A percentile compares a stretch with the other conserved stretches of the same genome.
Evolutionary conservation across 331 rosid genomes (phyloP).

Genomic region (Cydonia oblonga): DNA sequence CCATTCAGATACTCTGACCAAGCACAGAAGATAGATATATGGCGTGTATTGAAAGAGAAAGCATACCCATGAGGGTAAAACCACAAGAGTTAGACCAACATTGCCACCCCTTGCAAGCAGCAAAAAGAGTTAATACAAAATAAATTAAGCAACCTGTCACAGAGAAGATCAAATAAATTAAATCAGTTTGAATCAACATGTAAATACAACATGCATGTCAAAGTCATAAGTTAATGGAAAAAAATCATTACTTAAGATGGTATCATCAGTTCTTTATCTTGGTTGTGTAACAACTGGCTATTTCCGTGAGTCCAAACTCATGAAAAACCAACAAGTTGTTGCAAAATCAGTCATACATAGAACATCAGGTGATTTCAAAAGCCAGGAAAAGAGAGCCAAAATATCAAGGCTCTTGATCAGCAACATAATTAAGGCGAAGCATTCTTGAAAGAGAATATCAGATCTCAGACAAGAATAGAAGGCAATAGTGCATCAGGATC

Average conservation of each 20-base stretch:
- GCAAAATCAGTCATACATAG: background rate
- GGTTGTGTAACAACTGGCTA: background rate
- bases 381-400: background rate
- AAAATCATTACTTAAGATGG: background rate
- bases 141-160: constrained; percentile 67
- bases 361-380: background rate
- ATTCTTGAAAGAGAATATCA: background rate
- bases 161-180: constrained; percentile 10
- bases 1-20: constrained; percentile 20
- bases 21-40: constrained; percentile 5
- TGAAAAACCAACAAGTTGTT: background rate
- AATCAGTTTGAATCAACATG: background rate
- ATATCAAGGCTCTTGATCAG: background rate
- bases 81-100: constrained; percentile 90
- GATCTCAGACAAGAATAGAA: background rate
- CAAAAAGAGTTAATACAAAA: constrained; percentile 49
- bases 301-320: background rate
- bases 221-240: background rate
- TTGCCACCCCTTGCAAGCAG: constrained; percentile 72
- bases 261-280: background rate
- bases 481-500: background rate
- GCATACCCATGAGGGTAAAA: constrained; percentile 76
- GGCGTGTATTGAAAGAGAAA: constrained; percentile 7
- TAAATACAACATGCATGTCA: background rate
- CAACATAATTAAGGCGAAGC: background rate